phyloP scores from a whole-genome alignment of 2,329 filamentous ascomycete species.

The Penicillium sp. region DNA sequence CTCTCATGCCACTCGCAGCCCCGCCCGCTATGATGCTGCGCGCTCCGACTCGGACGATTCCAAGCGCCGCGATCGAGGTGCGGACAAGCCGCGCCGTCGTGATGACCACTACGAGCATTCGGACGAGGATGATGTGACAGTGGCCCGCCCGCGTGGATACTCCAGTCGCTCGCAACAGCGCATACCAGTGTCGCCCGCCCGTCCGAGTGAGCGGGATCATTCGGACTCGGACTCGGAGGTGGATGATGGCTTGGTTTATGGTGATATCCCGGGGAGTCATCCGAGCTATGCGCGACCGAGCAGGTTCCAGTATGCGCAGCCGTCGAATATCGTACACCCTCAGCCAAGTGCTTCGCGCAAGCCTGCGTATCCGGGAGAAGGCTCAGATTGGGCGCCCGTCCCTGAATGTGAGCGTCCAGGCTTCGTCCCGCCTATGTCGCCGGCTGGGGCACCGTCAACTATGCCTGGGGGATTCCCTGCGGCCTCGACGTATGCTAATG shows the following conservation, averaged over 20 bases:
- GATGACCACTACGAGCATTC: slow-evolving; percentile 29
- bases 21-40: slow-evolving; percentile 21
- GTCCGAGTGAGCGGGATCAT: slow-evolving; percentile 21
- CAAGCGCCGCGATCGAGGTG: slow-evolving; percentile 4
- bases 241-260: slow-evolving; percentile 39
- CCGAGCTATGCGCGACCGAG: slow-evolving; percentile 35
- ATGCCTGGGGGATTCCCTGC: slow-evolving; percentile 34
- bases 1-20: slow-evolving; percentile 16
- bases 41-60: slow-evolving; percentile 22
- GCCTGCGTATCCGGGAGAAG: slow-evolving; percentile 13
- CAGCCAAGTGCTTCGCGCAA: slow-evolving; percentile 16
- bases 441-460: slow-evolving; percentile 17
- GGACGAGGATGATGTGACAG: slow-evolving; percentile 18
- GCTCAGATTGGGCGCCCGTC: slow-evolving; percentile 36
- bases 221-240: slow-evolving; percentile 25
- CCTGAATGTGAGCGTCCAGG: slow-evolving; percentile 41
- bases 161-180: slow-evolving; percentile 18
- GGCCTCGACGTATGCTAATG: slow-evolving; percentile 20
- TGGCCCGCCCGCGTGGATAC: slow-evolving; percentile 13
- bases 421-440: slow-evolving; percentile 39
- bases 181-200: slow-evolving; percentile 16
- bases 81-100: slow-evolving; percentile 8
- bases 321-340: slow-evolving; percentile 16
- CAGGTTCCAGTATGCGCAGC: slow-evolving; percentile 32
- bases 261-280: slow-evolving; percentile 29